Evolutionary conservation across 352 stramenopile genomes (phyloP).

Genomic region (Globisporangium iwayamae): DNA sequence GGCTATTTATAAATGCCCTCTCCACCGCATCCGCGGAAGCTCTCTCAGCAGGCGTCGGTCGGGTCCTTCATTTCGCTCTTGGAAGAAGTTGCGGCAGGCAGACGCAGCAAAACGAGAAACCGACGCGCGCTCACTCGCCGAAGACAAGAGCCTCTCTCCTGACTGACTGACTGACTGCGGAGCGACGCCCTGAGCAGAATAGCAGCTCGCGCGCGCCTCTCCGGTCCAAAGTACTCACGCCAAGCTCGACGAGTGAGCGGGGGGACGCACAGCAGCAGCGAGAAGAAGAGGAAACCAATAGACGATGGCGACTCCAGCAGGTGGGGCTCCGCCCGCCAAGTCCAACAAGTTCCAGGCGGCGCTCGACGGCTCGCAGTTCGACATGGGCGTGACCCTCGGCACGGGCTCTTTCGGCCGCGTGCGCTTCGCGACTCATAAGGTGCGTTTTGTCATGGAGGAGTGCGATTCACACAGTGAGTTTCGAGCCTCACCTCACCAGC

Average conservation of each 20-base stretch:
- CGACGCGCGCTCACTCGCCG: neutral
- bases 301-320: slow-evolving; percentile 14
- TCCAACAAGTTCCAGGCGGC: slow-evolving; percentile 58
- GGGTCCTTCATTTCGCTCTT: slow-evolving; percentile 9
- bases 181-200: slow-evolving; percentile 1
- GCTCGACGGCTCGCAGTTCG: slow-evolving; percentile 88
- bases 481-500: too few species aligned
- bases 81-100: slow-evolving; percentile 6
- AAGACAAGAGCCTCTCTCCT: neutral
- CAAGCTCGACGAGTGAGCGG: neutral
- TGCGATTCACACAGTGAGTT: too few species aligned
- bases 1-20: slow-evolving; percentile 1
- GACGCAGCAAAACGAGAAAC: slow-evolving; percentile 5
- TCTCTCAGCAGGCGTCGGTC: neutral
- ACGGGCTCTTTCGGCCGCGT: slow-evolving; percentile 97
- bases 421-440: slow-evolving; percentile 94
- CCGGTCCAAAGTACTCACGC: neutral
- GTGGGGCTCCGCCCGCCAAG: slow-evolving; percentile 17
- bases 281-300: neutral
- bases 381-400: slow-evolving; percentile 95
- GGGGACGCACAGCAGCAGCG: neutral
- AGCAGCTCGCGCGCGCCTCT: neutral
- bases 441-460: slow-evolving; percentile 12
- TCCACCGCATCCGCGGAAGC: too few species aligned
- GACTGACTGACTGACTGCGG: neutral